A percentile compares a stretch with the other conserved stretches of the same genome.
Evolutionary conservation across 2,329 filamentous ascomycete species (phyloP).

Genomic region (Fusarium sp.): DNA sequence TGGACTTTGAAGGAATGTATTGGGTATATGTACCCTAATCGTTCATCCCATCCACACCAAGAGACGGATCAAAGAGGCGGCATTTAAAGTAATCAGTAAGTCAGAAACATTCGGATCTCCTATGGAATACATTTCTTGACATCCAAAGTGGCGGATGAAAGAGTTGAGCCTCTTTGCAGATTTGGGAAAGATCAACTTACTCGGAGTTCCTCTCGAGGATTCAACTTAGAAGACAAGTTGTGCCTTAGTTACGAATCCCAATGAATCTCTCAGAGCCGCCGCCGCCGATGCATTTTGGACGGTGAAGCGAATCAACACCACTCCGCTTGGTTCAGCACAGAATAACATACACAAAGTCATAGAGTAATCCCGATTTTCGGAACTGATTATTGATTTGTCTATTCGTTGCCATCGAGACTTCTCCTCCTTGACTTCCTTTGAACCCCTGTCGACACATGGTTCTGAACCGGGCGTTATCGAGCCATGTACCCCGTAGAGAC

Average conservation of each 20-base stretch:
- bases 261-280: background rate
- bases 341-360: conserved; percentile 3
- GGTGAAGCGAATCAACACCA: background rate
- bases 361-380: conserved; percentile 16
- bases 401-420: conserved; percentile 2
- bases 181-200: background rate
- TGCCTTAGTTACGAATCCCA: background rate
- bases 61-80: background rate
- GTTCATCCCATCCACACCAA: background rate
- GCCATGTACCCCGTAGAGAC: conserved; percentile 13
- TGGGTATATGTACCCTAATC: background rate
- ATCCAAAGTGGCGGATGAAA: background rate
- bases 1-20: background rate
- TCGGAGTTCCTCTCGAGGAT: background rate
- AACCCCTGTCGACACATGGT: conserved; percentile 12
- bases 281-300: background rate
- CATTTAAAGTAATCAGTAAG: background rate
- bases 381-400: background rate
- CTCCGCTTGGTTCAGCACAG: background rate
- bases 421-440: conserved; percentile 6
- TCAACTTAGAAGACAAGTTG: background rate
- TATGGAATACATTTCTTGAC: background rate
- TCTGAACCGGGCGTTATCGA: conserved; percentile 23
- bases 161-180: background rate
- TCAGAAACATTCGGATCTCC: background rate